phyloP scores from a whole-genome alignment of 1,139 yeast genomes.

The Kazachstania sp. region DNA sequence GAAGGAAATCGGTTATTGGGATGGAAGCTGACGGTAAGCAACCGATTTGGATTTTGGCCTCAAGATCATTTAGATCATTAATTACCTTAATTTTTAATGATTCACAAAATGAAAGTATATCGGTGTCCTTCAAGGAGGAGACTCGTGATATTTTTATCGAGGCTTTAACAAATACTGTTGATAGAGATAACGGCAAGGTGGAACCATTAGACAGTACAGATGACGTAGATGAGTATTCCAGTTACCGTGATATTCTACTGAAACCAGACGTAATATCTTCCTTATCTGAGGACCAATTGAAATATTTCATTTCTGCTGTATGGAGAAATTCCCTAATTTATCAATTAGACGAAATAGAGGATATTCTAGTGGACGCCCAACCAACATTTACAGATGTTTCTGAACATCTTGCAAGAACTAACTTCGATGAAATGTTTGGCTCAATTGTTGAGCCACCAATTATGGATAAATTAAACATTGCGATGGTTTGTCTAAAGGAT shows the following conservation, averaged over 20 bases:
- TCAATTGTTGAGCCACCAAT: slow-evolving; percentile 38
- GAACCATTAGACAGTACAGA: slow-evolving; percentile 38
- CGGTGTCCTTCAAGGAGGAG: slow-evolving; percentile 7
- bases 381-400: slow-evolving; percentile 30
- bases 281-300: slow-evolving; percentile 31
- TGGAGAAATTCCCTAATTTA: slow-evolving; percentile 48
- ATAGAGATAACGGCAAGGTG: slow-evolving; percentile 18
- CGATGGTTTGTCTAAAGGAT: slow-evolving; percentile 43
- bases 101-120: slow-evolving; percentile 31
- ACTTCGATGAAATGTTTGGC: slow-evolving; percentile 38
- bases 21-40: slow-evolving; percentile 20
- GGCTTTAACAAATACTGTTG: slow-evolving; percentile 16
- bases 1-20: slow-evolving; percentile 36
- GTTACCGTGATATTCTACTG: slow-evolving; percentile 38
- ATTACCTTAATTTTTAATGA: slow-evolving; percentile 38
- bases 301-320: slow-evolving; percentile 37
- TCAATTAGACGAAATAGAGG: slow-evolving; percentile 40
- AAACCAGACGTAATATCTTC: slow-evolving; percentile 31
- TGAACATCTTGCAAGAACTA: slow-evolving; percentile 26
- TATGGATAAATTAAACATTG: slow-evolving; percentile 35
- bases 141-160: slow-evolving; percentile 19
- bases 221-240: slow-evolving; percentile 42
- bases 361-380: slow-evolving; percentile 27
- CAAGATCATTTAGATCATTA: slow-evolving; percentile 35
- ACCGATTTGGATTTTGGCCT: slow-evolving; percentile 28